Conservation (phyloP, 1,284 basidiomycete genomes). For the Trichosporon sp. region DNA sequence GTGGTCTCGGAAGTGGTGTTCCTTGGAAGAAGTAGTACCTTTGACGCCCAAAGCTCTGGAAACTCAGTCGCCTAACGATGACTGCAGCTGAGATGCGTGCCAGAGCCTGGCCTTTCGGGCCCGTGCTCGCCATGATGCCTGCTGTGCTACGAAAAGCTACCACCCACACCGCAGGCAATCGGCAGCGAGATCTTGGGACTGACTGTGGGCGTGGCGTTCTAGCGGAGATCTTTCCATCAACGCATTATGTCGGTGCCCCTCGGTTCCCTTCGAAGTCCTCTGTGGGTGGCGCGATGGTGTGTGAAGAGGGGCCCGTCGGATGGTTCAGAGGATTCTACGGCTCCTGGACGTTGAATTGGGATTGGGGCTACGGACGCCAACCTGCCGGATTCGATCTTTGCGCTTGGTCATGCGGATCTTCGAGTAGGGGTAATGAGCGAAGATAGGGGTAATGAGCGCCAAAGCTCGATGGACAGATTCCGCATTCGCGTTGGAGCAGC, state of each 20-base stretch:
- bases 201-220: background rate
- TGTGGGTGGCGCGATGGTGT: background rate
- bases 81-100: background rate
- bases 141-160: no score
- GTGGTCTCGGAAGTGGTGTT: background rate
- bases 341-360: background rate
- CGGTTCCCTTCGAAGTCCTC: background rate
- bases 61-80: background rate
- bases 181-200: background rate
- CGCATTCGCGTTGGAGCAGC: background rate
- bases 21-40: background rate
- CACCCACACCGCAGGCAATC: no score
- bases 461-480: background rate
- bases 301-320: background rate
- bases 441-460: background rate
- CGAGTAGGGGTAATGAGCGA: background rate
- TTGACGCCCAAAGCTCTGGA: background rate
- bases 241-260: background rate
- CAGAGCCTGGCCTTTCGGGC: background rate
- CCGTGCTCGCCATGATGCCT: no score
- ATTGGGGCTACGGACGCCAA: background rate
- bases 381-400: background rate
- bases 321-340: background rate
- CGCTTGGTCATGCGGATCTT: slow-evolving; percentile 7
- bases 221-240: slow-evolving; percentile 1